Evolutionary conservation across 768 basidiomycete species (phyloP).

Genomic region (Gymnopilus junonius): DNA sequence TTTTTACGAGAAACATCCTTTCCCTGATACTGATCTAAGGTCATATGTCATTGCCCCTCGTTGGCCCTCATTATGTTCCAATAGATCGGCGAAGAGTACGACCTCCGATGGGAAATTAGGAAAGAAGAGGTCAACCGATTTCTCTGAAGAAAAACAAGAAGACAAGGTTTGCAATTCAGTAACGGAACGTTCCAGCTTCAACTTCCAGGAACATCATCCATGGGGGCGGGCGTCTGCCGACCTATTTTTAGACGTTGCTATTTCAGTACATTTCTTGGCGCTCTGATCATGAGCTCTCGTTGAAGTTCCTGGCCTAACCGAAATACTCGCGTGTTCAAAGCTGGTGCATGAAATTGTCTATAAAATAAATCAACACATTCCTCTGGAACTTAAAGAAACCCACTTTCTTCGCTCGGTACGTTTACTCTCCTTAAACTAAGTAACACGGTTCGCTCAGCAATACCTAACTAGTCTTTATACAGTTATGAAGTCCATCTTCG

Average conservation of each 20-base stretch:
- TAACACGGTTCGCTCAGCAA: too few relatives aligned
- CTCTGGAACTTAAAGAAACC: too few relatives aligned
- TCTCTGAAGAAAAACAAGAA: not conserved
- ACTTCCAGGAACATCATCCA: too few relatives aligned
- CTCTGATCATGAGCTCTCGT: not conserved
- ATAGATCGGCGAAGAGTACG: not conserved
- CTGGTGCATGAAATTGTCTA: too few relatives aligned
- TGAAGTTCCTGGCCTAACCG: not conserved
- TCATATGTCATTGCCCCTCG: not conserved
- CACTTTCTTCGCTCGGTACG: not conserved
- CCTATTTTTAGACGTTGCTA: not conserved
- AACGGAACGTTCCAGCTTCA: too few relatives aligned
- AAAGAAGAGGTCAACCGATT: not conserved
- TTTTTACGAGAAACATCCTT: too few relatives aligned
- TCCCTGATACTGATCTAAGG: not conserved
- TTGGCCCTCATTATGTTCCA: not conserved
- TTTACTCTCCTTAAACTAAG: too few relatives aligned
- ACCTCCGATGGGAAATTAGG: not conserved
- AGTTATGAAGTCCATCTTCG: conserved; percentile 12
- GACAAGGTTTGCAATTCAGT: too few relatives aligned
- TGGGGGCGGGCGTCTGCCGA: not conserved
- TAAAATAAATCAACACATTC: too few relatives aligned
- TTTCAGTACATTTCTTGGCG: not conserved
- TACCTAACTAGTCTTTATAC: not conserved
- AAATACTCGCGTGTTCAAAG: too few relatives aligned